Evolutionary conservation across 2,329 filamentous ascomycete genomes (phyloP), one percentile per base, ranked within the genome.

Genomic region (Calonectria pteridis): DNA sequence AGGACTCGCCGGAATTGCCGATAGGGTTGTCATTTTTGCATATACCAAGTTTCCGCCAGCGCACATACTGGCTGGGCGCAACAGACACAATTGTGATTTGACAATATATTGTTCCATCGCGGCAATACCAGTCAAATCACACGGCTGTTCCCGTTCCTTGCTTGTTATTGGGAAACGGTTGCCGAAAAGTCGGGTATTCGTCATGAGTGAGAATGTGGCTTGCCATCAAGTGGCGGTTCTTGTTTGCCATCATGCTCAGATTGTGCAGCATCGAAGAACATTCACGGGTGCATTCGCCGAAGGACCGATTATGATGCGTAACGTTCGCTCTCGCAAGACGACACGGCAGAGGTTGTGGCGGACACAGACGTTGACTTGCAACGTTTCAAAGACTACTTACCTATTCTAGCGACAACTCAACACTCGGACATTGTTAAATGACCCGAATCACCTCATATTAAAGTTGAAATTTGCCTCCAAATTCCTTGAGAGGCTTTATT

Each of bases 81-180:
- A 50, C 35, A 55, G 23, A 40, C 33, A 28, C 55, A 62, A 29
- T 28, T 37, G 13, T 62, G 55, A 40, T 62, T 62, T n/a, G 55
- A 28, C 55, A 40, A 62, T 40, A 62, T 23, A 68, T 64, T 65
- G 65, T 33, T 49, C 58, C 55, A 49, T 72, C 58, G 37, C 29
- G 31, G 64, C 67, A 58, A 64, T 64, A 14, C 23, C 37, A 64
- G 53, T 6, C 58, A 58, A 62, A 62, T 40, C 23, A 50, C 23
- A 20, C 29, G 16, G 40, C 11, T 49, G 16, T 53, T 43, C 58
- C 35, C 29, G 49, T n/a, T 66, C 18, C 65, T 51, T 55, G 35
- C 31, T 20, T 59, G 20, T 5, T 43, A 20, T 20, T 18, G 43
- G 13, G 7, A 33, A 23, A 55, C 13, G 26, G 13, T 26, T n/a